phyloP scores from a whole-genome alignment of 192 early-diverging fungal genomes.

The Gaertneriomyces sp. region DNA sequence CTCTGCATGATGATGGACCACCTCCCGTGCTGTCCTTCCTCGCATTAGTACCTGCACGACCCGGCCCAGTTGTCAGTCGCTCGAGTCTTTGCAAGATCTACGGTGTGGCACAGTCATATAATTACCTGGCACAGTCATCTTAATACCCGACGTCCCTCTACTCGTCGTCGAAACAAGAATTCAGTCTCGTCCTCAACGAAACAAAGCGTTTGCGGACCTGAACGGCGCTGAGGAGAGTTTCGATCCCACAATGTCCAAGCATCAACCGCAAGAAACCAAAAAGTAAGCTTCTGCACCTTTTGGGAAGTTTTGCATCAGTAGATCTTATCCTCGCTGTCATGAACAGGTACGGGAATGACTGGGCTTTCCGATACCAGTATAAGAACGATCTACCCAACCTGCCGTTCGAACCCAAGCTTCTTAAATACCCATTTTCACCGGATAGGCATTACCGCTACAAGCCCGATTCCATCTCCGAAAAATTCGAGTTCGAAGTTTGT shows the following conservation, averaged over 20 bases:
- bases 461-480: slow-evolving; percentile 9
- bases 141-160: no score
- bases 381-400: slow-evolving; percentile 30
- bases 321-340: neutral
- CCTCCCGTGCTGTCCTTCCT: no score
- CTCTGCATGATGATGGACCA: no score
- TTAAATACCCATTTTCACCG: slow-evolving; percentile 30
- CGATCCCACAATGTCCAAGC: slow-evolving; percentile 4
- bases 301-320: neutral
- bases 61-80: no score
- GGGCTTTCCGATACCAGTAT: slow-evolving; percentile 31
- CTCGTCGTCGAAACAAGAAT: no score
- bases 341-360: slow-evolving; percentile 30
- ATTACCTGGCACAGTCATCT: no score
- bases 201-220: no score
- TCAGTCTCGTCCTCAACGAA: no score
- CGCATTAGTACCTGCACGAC: no score
- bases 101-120: no score
- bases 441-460: slow-evolving; percentile 34
- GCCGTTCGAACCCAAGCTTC: slow-evolving; percentile 41
- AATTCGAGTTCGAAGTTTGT: slow-evolving; percentile 19
- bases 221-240: neutral
- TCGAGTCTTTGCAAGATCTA: no score
- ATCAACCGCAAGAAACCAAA: slow-evolving; percentile 1
- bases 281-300: neutral